Base-by-base conservation (phyloP, 2,329 filamentous ascomycete genomes). In the Fusarium anthophilum region DNA sequence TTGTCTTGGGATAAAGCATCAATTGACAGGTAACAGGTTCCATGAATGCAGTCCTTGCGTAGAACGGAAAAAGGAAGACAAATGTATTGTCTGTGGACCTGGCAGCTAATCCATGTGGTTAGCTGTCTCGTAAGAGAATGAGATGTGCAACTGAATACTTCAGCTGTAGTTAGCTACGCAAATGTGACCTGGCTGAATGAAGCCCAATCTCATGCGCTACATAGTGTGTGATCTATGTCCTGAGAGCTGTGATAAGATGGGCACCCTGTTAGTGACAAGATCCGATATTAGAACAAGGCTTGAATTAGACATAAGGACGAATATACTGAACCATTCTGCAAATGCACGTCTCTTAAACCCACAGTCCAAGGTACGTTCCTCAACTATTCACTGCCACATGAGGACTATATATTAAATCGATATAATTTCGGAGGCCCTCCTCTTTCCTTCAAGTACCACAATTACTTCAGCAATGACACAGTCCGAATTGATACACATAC, bases 221-320 rank as follows among this genome's bases (percentile, higher is more conserved):
- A 11, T 17, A 10, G 30, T 17, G 3, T 1, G 2, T 4, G 6
- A 1, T 48, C 20, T 2, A 12, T 30, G 1, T 9, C 0, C 15
- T 32, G 3, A 35, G 48, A 35, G 12, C 11, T 51, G 30, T 24
- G 8, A 20, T 3, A 7, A 2, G 1, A 50, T 14, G 3, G 10
- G 8, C 4, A 10, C 11, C 10, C 5, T n/a, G 5, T 32, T 1
- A 50, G 15, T 32, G 22, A 18, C 8, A 22, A 9, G 7, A 8
- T 32, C 20, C 7, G 17, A 5, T 22, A 22, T 48, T 35, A 14
- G 17, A 15, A 1, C 32, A 35, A 35, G 14, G 32, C 8, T 35
- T 35, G 1, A 35, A 35, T 35, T 8, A 8, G 0, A 48, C 1
- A 15, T 11, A 15, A 47, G 9, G 1, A 15, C 1, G 6, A 28